Percentiles rank a stretch among this genome's conserved stretches.
phyloP scores from a whole-genome alignment of 192 early-diverging fungal genomes.

The Podila epigama region DNA sequence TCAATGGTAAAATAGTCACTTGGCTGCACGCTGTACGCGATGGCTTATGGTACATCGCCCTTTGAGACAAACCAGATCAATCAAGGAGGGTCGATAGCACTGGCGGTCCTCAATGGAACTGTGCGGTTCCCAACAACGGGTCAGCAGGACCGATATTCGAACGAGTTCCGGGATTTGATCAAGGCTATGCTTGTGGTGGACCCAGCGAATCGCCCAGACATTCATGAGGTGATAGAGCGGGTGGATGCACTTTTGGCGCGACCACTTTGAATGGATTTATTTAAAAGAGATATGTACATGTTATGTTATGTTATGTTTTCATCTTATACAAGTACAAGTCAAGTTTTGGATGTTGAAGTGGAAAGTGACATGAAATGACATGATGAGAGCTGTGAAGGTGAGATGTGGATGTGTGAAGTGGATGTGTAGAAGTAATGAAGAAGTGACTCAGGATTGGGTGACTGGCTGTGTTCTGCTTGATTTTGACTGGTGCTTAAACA shows the following conservation, averaged over 20 bases:
- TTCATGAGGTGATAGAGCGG: conserved; percentile 59
- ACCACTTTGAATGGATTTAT: conserved; percentile 7
- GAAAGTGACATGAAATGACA: too few relatives aligned
- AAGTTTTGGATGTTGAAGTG: too few relatives aligned
- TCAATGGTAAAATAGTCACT: too few relatives aligned
- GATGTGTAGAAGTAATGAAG: too few relatives aligned
- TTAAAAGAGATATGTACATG: too few relatives aligned
- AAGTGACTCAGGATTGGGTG: too few relatives aligned
- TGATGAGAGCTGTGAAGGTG: too few relatives aligned
- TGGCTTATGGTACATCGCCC: conserved; percentile 74
- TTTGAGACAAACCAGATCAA: conserved; percentile 73
- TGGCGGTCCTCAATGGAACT: conserved; percentile 74
- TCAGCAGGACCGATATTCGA: conserved; percentile 58
- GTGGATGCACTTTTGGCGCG: conserved; percentile 25
- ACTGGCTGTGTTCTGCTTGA: too few relatives aligned
- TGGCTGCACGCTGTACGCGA: conserved; percentile 75
- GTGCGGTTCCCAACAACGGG: conserved; percentile 58
- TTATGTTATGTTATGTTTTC: too few relatives aligned
- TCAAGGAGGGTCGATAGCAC: conserved; percentile 72
- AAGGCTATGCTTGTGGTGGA: conserved; percentile 68
- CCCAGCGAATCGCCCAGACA: conserved; percentile 63
- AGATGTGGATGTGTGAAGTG: too few relatives aligned
- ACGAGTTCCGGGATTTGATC: conserved; percentile 60
- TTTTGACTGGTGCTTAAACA: too few relatives aligned
- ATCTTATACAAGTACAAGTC: too few relatives aligned